Evolutionary conservation across 2,329 filamentous ascomycete species (phyloP), one percentile per base, ranked within the genome.

Genomic region (Raffaelea albimanens): DNA sequence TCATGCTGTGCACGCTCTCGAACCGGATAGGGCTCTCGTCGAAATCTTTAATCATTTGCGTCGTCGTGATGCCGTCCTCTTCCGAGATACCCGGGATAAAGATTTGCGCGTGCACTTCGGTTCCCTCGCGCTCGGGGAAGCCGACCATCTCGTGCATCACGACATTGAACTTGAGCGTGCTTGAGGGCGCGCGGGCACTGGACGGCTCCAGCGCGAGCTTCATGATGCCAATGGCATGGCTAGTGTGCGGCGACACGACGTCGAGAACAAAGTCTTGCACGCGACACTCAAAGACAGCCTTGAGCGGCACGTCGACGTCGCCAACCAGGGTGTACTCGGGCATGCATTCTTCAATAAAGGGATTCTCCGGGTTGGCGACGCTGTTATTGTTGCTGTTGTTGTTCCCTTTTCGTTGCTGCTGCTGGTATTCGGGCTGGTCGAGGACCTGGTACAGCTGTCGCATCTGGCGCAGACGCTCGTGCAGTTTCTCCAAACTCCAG

Each of bases 1-100:
- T 95, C 88, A 98, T 95, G 64, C 88, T 95, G 70, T 98, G 93
- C 44, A 97, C 90, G 64, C 93, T 98, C 66, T 97, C 91, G 56
- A 98, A 98, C 4, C 87, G 83, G 48, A 98, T 82, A 0, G 90
- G 82, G 0, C 87, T 85, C 64, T 98, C 93, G 57, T 97, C 90
- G 58, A 98, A 98, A 48, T 88, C 87, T 53, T 77, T 83, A 54
- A 96, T 90, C 78, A 96, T 91, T 58, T 94, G 88, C 1, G 91
- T 97, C 1, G 91, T 96, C 1, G 93, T 96, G 40, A 91, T 88
- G 9, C 91, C 90, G 50, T 87, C 88, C 61, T 91, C 85, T 52
- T 93, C 90, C 0, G 87, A 90, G 11, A 95, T 78, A 8, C 89
- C 89, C 5, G 93, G 88, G 34, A 98, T 83, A 60, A 95, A 97